Base-by-base conservation (phyloP, 1,139 yeast genomes). In the Suhomyces panamericanus region DNA sequence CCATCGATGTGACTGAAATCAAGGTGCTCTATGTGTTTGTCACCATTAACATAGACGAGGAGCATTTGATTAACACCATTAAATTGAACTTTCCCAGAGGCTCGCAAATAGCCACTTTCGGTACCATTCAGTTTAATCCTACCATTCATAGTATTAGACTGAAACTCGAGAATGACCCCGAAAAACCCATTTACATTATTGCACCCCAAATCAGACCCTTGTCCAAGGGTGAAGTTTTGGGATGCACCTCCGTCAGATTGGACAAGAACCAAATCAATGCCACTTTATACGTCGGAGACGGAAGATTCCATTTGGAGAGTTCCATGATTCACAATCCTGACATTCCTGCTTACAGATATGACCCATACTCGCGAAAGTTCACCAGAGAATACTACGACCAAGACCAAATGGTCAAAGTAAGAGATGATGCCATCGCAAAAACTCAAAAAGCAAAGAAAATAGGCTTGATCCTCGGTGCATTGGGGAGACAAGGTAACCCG, bases 251-350 rank as follows among this genome's bases (percentile, higher is more conserved):
- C 0, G 95, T 96, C 15, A 70, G 88, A 49, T 67, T 93, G 35
- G 83, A 83, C 52, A 72, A 75, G 31, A 70, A 73, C 3, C 84
- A 80, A 35, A 77, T 80, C 38, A 82, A 82, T 54, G 96, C 93
- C 0, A 88, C 91, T 82, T 77, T 93, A 4, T 93, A 93, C 59
- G 76, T 93, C 27, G 99, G 99, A 29, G 99, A 93, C 64, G 99
- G 99, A 10, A 70, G 99, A 45, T 93, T 93, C 67, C 99, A 93
- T 65, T 70, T 93, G 39, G 99, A 93, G 63, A 83, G 95, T 44
- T 90, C 97, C 6, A 91, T 93, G 99, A 93, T 93, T 49, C 98
- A 91, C 63, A 93, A 93, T 62, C 99, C 99, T 0, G 82, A 81
- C 12, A 78, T 91, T 12, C 95, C 95, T 0, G 98, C 99, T 0